A percentile compares a stretch with the other conserved stretches of the same genome.
Conservation (phyloP, 1,284 basidiomycete genomes). For the Apiotrichum mycotoxinovorans region DNA sequence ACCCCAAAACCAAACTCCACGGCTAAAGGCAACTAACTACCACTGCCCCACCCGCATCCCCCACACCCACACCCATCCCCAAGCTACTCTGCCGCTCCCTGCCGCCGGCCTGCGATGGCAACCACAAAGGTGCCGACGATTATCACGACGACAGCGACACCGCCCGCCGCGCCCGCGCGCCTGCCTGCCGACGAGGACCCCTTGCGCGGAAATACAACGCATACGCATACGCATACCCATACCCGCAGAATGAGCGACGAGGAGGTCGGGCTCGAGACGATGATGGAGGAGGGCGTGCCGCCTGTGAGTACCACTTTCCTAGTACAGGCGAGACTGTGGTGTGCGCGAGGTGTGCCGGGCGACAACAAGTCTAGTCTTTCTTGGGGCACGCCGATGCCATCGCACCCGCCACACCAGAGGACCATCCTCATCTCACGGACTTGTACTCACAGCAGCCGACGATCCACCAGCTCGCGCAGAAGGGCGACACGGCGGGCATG, state of each 20-base stretch:
- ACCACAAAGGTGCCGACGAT: conserved; percentile 14
- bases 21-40: too few species aligned
- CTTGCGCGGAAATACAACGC: conserved; percentile 8
- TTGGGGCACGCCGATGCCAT: too few species aligned
- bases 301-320: conserved; percentile 14
- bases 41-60: too few species aligned
- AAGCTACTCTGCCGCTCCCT: too few species aligned
- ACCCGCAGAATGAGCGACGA: conserved; percentile 19
- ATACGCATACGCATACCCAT: conserved; percentile 17
- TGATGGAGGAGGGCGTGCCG: conserved; percentile 25
- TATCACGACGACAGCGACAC: conserved; percentile 18
- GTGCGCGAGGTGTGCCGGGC: neutral
- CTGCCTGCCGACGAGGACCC: conserved; percentile 7
- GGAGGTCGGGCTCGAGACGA: conserved; percentile 37
- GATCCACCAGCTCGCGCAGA: conserved; percentile 81
- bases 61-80: too few species aligned
- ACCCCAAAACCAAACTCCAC: too few species aligned
- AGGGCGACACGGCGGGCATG: conserved; percentile 72
- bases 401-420: too few species aligned
- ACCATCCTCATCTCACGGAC: neutral
- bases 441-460: conserved; percentile 46
- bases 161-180: conserved; percentile 7
- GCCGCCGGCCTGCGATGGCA: too few species aligned
- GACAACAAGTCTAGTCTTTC: too few species aligned
- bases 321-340: neutral